Percentiles rank a stretch among this genome's conserved stretches.
These are phyloP conservation scores for Orbilia oligospora DNA, from an alignment of 2,329 filamentous ascomycete genomes.

Conservation along the genomic window DNA sequence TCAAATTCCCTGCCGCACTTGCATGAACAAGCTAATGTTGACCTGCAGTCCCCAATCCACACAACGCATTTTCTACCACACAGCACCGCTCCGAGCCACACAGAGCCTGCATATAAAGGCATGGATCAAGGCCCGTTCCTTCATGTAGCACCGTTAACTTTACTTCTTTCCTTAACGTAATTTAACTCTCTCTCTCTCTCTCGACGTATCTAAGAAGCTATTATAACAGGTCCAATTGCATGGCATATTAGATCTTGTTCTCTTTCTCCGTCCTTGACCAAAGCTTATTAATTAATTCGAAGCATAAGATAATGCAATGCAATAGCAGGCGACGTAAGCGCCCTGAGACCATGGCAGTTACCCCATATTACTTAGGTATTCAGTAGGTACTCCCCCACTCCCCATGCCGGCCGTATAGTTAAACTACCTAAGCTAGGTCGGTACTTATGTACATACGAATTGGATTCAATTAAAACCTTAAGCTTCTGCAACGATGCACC, in stretches of 20 bases:
- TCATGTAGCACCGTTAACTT: slow-evolving; percentile 27
- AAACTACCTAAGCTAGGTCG: background rate
- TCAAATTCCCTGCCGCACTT: slow-evolving; percentile 51
- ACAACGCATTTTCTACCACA: slow-evolving; percentile 57
- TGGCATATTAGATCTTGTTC: too few relatives aligned
- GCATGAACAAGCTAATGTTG: slow-evolving; percentile 52
- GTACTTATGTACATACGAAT: background rate
- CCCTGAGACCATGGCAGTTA: background rate
- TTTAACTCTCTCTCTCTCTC: background rate
- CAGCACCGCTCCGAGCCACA: slow-evolving; percentile 29
- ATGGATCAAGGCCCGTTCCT: slow-evolving; percentile 20
- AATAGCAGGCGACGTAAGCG: slow-evolving; percentile 19
- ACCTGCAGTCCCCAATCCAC: slow-evolving; percentile 42
- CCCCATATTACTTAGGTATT: slow-evolving; percentile 1
- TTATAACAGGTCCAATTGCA: background rate
- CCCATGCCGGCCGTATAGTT: background rate
- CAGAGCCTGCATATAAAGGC: slow-evolving; percentile 34
- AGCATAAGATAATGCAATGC: slow-evolving; percentile 18
- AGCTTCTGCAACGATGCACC: slow-evolving; percentile 5
- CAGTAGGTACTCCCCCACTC: background rate
- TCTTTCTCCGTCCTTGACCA: background rate
- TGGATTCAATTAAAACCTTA: too few relatives aligned
- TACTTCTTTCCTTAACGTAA: slow-evolving; percentile 35
- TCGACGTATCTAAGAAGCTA: background rate
- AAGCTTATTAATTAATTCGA: background rate